Evolutionary conservation across 1,139 yeast species (phyloP), one percentile per base, ranked within the genome.

Genomic region (Diutina catenulata): DNA sequence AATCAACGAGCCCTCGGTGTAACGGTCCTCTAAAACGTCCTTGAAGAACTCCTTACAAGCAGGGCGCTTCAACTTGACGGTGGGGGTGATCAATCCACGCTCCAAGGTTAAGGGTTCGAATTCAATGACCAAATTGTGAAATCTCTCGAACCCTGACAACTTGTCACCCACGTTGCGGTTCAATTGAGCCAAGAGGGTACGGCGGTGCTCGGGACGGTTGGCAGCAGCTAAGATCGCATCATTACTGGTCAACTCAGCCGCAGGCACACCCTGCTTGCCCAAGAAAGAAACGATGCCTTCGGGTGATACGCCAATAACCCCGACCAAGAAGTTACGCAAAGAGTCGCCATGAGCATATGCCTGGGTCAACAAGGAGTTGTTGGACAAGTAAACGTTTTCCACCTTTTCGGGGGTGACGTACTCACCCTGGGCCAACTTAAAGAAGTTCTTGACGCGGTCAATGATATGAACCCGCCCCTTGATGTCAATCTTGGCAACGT

Each of bases 31-130:
- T 41, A 80, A 57, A n/a, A 58, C 60, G 2, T 55, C 48, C 39
- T 59, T 60, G 54, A 75, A 81, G 47, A 59, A 61, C 48, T 68
- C 35, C 38, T 46, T 47, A 0, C 55, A 55, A 28, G 52, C 42
- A 2, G 59, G 69, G 48, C 94, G 64, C 59, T 76, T 80, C 44
- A 80, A 68, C 59, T 82, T 82, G 52, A 81, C 58, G 2, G 94
- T 81, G 33, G 93, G 93, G 4, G 94, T 82, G 33, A 81, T 57
- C 11, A 76, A 72, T 38, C 76, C 79, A 42, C 75, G 73, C 36
- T 72, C 80, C 24, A 74, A 57, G 23, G 69, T 75, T 52, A 82
- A 68, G 2, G 93, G 88, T 45, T 81, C 91, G 38, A 80, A 52
- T 28, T 64, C 76, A 39, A 80, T 62, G 33, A 56, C 55, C 19